A percentile compares a stretch with the other conserved stretches of the same genome.
Conservation (phyloP, 352 stramenopile species). For the Pythium coloratum region DNA sequence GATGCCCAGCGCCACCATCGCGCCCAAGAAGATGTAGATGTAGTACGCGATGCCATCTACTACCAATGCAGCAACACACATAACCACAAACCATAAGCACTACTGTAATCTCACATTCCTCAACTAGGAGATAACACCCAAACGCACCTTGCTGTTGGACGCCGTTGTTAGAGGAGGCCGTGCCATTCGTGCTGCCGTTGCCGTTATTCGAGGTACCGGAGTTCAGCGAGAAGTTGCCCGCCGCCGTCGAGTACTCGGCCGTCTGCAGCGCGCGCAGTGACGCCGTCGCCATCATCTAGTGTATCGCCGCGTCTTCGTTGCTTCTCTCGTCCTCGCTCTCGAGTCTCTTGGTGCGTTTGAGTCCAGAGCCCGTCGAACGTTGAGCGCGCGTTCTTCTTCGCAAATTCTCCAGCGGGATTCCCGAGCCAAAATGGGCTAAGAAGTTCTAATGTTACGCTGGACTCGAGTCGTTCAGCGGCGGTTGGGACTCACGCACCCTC, state of each 20-base stretch:
- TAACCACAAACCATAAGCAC: not conserved
- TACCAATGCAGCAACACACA: not conserved
- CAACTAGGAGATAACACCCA: not conserved
- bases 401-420: not conserved
- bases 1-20: slow-evolving; percentile 46
- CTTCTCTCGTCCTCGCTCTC: not conserved
- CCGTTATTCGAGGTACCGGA: slow-evolving; percentile 1
- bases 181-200: slow-evolving; percentile 6
- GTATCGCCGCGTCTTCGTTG: not conserved
- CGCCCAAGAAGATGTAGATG: slow-evolving; percentile 73
- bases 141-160: not conserved
- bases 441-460: not conserved
- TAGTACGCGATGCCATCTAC: slow-evolving; percentile 48
- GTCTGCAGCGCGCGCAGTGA: slow-evolving; percentile 14
- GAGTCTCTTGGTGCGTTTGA: not conserved
- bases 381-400: not conserved
- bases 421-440: not conserved
- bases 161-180: not conserved
- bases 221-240: slow-evolving; percentile 7
- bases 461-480: not conserved
- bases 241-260: slow-evolving; percentile 11
- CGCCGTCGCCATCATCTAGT: not conserved
- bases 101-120: too few species aligned
- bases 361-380: not conserved
- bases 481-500: not conserved